Evolutionary conservation across 495 filamentous ascomycete species (phyloP).

Genomic region (Hyaloscypha hepaticicola): DNA sequence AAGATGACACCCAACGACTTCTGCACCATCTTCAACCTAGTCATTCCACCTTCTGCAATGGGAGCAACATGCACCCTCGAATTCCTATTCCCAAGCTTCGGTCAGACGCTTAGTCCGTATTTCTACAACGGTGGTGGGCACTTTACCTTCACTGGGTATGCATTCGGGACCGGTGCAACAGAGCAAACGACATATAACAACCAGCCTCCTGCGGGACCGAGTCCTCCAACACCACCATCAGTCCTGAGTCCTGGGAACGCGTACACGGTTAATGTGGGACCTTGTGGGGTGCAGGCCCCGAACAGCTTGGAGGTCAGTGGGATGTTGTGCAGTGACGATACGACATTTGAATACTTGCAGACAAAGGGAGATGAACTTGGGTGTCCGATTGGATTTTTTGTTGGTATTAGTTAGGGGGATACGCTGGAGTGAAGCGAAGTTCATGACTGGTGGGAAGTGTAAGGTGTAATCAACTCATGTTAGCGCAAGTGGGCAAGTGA

Average conservation of each 20-base stretch:
- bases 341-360: conserved; percentile 3
- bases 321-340: conserved; percentile 11
- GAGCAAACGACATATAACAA: conserved; percentile 9
- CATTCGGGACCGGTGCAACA: conserved; percentile 8
- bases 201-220: conserved; percentile 11
- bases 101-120: conserved; percentile 50
- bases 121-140: not conserved
- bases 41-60: conserved; percentile 50
- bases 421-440: not conserved
- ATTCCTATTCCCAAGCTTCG: conserved; percentile 59
- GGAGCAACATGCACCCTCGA: conserved; percentile 63
- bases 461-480: not conserved
- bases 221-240: not conserved
- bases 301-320: conserved; percentile 8
- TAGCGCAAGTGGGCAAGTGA: too few relatives aligned
- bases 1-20: conserved; percentile 48
- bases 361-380: not conserved
- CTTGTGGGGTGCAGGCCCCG: not conserved
- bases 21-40: conserved; percentile 67
- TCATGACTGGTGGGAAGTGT: not conserved
- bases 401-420: conserved; percentile 6
- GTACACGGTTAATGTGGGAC: conserved; percentile 9
- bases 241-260: conserved; percentile 5
- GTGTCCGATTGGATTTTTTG: conserved; percentile 15
- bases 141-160: conserved; percentile 15